Base-by-base conservation (phyloP, 2,329 filamentous ascomycete species). In the Colletotrichum abscissum region DNA sequence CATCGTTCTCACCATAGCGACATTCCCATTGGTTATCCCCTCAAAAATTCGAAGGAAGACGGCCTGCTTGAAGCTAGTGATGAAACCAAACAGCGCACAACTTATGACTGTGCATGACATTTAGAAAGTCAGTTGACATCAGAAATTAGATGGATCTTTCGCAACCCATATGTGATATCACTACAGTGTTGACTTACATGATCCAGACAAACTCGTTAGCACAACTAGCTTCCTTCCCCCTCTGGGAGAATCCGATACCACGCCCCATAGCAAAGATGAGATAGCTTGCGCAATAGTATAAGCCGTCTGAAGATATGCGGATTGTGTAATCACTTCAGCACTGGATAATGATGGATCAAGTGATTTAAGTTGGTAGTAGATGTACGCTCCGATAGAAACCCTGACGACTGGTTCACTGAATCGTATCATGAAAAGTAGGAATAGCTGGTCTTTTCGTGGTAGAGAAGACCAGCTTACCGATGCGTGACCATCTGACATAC, bases 1-100 rank as follows among this genome's bases (percentile, higher is more conserved):
- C 63, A 71, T 62, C 2, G 68, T 71, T 1, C 68, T 46, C 7
- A 71, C 58, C 3, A 58, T 67, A 9, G 63, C 68, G 3, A 62
- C 56, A 24, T 67, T 71, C 46, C 68, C 56, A 8, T 71, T 71
- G 1, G 65, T 46, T 14, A 67, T 46, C 5, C 68, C 68, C 33
- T 71, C 56, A 3, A 71, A 24, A 2, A 62, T 42, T 4, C 56
- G 68, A 6, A 71, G 56, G 1, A 64, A 57, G 4, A 71, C 24
- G 1, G 68, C 68, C 38, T 71, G 68, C 19, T 62, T 71, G 42
- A 71, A 71, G 49, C 54, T 71, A 9, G 68, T 62, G 22, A 71
- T 67, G 35, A 71, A 71, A 5, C 68, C 68, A 22, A 71, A 62
- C 4, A 35, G 56, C 24, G 67, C 49, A 54, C 56, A 56, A 14